Conservation (phyloP, 2,329 filamentous ascomycete genomes). For the Beauveria sp. region DNA sequence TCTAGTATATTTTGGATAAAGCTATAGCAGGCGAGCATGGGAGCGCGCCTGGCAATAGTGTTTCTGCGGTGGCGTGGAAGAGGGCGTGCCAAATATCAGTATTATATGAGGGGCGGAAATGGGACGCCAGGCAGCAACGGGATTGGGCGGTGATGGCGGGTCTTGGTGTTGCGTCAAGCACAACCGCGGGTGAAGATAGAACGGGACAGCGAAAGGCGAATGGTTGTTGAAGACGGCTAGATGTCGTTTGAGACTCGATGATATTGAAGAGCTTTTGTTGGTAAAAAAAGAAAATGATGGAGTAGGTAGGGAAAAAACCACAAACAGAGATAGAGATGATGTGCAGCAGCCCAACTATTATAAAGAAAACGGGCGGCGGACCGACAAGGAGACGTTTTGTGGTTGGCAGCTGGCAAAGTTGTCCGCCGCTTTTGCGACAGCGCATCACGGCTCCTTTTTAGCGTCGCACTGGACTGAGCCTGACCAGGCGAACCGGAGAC, state of each 20-base stretch:
- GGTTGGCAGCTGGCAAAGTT: not conserved
- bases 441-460: not conserved
- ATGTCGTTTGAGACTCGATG: not conserved
- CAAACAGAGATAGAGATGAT: not conserved
- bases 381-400: not conserved
- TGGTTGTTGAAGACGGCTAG: not conserved
- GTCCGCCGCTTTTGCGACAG: slow-evolving; percentile 8
- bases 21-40: slow-evolving; percentile 1
- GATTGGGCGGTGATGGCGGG: slow-evolving; percentile 8
- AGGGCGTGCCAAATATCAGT: not conserved
- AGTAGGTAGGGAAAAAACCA: not conserved
- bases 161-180: slow-evolving; percentile 5
- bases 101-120: not conserved
- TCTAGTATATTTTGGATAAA: not conserved
- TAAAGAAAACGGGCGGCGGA: slow-evolving; percentile 6
- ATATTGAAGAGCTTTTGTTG: not conserved
- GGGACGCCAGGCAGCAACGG: slow-evolving; percentile 4
- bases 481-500: not conserved
- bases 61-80: not conserved
- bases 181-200: not conserved
- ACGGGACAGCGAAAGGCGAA: not conserved
- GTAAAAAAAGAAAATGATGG: not conserved
- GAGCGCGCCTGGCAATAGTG: not conserved
- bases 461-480: not conserved
- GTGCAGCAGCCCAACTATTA: slow-evolving; percentile 10